Conservation (phyloP, 2,329 filamentous ascomycete species). For the Epichloe sp. region DNA sequence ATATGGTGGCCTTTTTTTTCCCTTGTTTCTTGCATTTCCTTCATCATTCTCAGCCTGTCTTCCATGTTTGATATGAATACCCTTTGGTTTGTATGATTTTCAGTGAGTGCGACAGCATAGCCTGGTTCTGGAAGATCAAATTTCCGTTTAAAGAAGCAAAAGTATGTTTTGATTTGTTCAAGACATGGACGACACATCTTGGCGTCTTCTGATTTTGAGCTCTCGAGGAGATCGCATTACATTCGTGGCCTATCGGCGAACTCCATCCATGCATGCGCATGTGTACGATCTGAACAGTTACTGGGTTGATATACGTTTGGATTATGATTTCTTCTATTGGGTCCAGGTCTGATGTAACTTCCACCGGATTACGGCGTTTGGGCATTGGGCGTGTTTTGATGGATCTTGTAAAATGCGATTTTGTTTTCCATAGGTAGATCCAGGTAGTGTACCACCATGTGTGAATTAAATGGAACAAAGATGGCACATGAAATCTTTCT, state of each 20-base stretch:
- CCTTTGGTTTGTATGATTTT: slow-evolving; percentile 9
- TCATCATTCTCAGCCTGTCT: background rate
- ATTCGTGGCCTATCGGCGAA: background rate
- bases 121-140: slow-evolving; percentile 7
- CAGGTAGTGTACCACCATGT: slow-evolving; percentile 9
- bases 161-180: slow-evolving; percentile 4
- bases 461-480: slow-evolving; percentile 4
- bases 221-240: background rate
- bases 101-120: slow-evolving; percentile 8
- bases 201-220: background rate
- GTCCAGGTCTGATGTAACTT: background rate
- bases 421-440: slow-evolving; percentile 6
- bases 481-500: background rate
- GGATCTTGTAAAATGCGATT: background rate
- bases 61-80: slow-evolving; percentile 5
- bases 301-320: background rate
- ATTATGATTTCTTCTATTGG: slow-evolving; percentile 1
- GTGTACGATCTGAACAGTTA: background rate
- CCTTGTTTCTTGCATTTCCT: background rate
- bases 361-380: slow-evolving; percentile 5
- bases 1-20: background rate
- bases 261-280: background rate
- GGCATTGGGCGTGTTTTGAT: slow-evolving; percentile 1
- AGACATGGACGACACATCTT: slow-evolving; percentile 2
- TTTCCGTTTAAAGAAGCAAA: background rate